Conservation (phyloP, 768 basidiomycete genomes). For the Russula foetens region DNA sequence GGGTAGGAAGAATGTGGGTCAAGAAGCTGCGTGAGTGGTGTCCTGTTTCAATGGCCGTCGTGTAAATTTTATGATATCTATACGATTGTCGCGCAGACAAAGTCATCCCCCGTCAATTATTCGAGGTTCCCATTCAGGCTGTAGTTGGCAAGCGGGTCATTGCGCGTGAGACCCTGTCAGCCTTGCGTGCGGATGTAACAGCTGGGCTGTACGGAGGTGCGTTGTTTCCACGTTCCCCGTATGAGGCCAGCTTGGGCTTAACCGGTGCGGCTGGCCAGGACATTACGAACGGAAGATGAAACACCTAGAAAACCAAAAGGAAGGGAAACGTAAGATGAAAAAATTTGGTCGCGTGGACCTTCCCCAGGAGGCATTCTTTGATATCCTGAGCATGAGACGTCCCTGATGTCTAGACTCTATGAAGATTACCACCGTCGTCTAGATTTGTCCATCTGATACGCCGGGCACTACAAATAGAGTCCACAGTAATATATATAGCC, state of each 20-base stretch:
- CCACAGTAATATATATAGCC: conserved; percentile 4
- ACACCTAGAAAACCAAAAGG: conserved; percentile 85
- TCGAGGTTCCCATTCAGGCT: conserved; percentile 95
- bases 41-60: background rate
- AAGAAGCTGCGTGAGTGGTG: conserved; percentile 78
- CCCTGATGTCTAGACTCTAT: conserved; percentile 2
- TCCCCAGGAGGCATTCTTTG: conserved; percentile 94
- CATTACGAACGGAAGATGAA: conserved; percentile 93
- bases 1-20: conserved; percentile 76
- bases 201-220: conserved; percentile 87
- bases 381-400: conserved; percentile 64
- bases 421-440: background rate
- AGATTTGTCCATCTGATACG: background rate
- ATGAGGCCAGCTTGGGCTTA: background rate
- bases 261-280: conserved; percentile 31
- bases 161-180: conserved; percentile 82
- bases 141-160: conserved; percentile 80
- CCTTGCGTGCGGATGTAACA: conserved; percentile 85
- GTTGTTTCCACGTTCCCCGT: conserved; percentile 4
- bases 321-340: conserved; percentile 86
- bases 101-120: conserved; percentile 87
- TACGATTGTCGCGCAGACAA: conserved; percentile 45
- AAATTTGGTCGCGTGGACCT: conserved; percentile 81
- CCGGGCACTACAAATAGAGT: background rate
- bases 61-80: background rate